Evolutionary conservation across 2,329 filamentous ascomycete species (phyloP).

Genomic region (Claviceps sp.): DNA sequence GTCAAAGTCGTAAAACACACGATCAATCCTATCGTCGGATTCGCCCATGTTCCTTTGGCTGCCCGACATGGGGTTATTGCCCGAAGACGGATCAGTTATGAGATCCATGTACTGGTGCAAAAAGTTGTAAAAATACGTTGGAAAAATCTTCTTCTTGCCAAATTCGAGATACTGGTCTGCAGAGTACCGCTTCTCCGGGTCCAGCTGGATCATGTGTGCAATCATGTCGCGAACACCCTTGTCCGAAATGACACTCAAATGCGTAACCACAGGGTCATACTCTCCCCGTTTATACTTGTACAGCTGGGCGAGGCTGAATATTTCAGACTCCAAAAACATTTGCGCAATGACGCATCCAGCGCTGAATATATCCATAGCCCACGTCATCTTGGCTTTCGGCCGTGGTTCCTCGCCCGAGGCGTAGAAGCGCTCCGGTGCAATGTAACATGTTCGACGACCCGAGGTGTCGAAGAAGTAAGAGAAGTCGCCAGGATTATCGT

Average conservation of each 20-base stretch:
- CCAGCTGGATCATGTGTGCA: slow-evolving; percentile 87
- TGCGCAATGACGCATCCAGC: slow-evolving; percentile 94
- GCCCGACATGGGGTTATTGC: slow-evolving; percentile 56
- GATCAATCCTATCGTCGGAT: slow-evolving; percentile 85
- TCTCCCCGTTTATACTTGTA: slow-evolving; percentile 90
- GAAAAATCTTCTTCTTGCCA: slow-evolving; percentile 85
- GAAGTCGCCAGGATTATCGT: slow-evolving; percentile 94
- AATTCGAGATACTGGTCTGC: slow-evolving; percentile 90
- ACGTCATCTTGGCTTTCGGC: slow-evolving; percentile 47
- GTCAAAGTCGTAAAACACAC: slow-evolving; percentile 88
- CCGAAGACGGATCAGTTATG: slow-evolving; percentile 80
- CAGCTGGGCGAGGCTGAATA: slow-evolving; percentile 94
- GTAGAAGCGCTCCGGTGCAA: slow-evolving; percentile 87
- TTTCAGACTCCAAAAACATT: slow-evolving; percentile 83
- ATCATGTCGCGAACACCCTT: slow-evolving; percentile 79
- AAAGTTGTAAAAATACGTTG: slow-evolving; percentile 94
- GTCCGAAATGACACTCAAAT: slow-evolving; percentile 78
- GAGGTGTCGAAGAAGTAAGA: slow-evolving; percentile 97
- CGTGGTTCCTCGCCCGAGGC: slow-evolving; percentile 53
- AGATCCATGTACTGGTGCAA: slow-evolving; percentile 95
- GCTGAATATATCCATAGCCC: slow-evolving; percentile 99
- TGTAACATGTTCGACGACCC: slow-evolving; percentile 79
- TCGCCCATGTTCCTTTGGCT: slow-evolving; percentile 61
- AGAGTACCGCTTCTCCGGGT: slow-evolving; percentile 82
- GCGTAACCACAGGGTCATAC: slow-evolving; percentile 72